A percentile compares a stretch with the other conserved stretches of the same genome.
Evolutionary conservation across 495 filamentous ascomycete species (phyloP).

Genomic region (Penicillium verhagenii): DNA sequence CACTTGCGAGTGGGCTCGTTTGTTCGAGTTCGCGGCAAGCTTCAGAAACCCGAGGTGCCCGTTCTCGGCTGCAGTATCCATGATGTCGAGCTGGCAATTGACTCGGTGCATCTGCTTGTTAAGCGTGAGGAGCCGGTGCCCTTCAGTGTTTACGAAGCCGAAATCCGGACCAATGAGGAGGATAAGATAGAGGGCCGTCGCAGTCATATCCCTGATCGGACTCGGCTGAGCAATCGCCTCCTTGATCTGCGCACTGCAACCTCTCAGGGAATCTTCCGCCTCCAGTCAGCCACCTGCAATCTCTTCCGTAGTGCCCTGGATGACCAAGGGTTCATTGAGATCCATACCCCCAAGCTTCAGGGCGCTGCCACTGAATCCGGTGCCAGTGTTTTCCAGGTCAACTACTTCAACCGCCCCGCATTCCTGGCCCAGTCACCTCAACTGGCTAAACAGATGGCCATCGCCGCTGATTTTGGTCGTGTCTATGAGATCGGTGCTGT

Average conservation of each 20-base stretch:
- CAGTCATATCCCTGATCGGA: constrained; percentile 65
- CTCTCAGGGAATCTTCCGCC: constrained; percentile 84
- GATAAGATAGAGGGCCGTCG: constrained; percentile 43
- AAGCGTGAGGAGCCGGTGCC: constrained; percentile 56
- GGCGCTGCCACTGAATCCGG: constrained; percentile 88
- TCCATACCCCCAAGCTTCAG: constrained; percentile 86
- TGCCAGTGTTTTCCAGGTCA: constrained; percentile 83
- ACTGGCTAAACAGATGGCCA: constrained; percentile 92
- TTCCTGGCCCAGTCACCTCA: constrained; percentile 90
- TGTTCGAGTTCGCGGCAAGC: constrained; percentile 61
- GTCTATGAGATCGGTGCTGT: constrained; percentile 89
- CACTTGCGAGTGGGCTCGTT: constrained; percentile 67
- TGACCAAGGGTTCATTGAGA: constrained; percentile 74
- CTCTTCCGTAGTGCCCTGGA: constrained; percentile 76
- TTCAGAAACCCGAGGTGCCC: constrained; percentile 59
- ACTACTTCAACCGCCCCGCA: constrained; percentile 80
- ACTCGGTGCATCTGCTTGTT: constrained; percentile 54
- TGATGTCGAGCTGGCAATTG: constrained; percentile 50
- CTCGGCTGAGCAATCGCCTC: constrained; percentile 76
- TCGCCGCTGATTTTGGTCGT: constrained; percentile 81
- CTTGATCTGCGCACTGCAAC: constrained; percentile 85
- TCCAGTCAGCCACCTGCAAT: constrained; percentile 68
- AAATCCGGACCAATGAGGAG: constrained; percentile 49
- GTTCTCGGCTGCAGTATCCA: constrained; percentile 58
- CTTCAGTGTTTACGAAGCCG: constrained; percentile 64